These are phyloP conservation scores for Triglochin maritima DNA, from an alignment of 106 monocot species.

Conservation along the genomic window DNA sequence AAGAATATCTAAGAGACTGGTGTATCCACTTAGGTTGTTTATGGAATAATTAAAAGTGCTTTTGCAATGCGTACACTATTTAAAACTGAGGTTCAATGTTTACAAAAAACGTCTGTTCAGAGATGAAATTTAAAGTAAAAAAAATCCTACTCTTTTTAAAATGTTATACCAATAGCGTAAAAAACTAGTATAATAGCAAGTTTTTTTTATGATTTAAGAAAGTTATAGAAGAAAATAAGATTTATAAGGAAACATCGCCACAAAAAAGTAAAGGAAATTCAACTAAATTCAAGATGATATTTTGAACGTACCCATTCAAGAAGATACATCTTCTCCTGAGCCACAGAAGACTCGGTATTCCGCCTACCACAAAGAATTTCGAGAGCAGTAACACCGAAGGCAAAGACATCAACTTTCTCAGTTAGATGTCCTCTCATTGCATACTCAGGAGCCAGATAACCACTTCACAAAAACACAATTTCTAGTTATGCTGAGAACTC, in stretches of 20 bases:
- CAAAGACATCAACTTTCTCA: constrained; percentile 73
- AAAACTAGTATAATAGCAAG: no score
- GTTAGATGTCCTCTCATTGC: no score
- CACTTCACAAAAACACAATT: constrained; percentile 85
- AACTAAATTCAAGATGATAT: background rate
- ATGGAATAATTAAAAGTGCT: no score
- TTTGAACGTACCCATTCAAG: constrained; percentile 61
- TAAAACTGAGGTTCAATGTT: no score
- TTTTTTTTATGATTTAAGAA: no score
- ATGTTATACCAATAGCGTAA: no score
- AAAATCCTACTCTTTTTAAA: no score
- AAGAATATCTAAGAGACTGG: no score
- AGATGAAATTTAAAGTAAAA: no score
- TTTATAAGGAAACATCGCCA: background rate
- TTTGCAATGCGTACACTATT: no score
- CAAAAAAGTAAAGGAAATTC: background rate
- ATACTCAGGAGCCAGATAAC: constrained; percentile 37
- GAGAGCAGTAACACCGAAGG: constrained; percentile 63
- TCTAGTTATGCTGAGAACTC: constrained; percentile 49
- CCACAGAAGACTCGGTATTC: constrained; percentile 37
- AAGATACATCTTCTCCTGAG: constrained; percentile 51
- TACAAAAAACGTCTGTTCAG: no score
- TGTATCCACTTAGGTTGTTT: no score
- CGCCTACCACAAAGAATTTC: constrained; percentile 63
- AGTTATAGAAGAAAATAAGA: background rate